A percentile compares a stretch with the other conserved stretches of the same genome.
phyloP scores from a whole-genome alignment of 2,329 filamentous ascomycete species.

The Chaetoscypha palmicola region DNA sequence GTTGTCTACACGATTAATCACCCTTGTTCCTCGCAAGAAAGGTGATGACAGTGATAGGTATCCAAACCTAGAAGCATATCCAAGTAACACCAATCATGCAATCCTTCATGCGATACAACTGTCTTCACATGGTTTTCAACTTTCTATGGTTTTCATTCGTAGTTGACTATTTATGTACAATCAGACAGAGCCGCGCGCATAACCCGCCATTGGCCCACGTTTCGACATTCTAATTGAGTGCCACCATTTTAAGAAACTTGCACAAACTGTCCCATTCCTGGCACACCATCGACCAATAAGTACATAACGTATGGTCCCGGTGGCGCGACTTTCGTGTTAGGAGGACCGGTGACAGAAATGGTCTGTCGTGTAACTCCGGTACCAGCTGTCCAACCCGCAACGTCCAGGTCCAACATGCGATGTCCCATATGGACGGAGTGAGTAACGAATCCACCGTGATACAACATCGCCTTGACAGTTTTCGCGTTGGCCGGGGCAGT shows the following conservation, averaged over 20 bases:
- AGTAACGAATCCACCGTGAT: conserved; percentile 54
- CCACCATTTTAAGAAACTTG: conserved; percentile 15
- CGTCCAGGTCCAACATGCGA: conserved; percentile 48
- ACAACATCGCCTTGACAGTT: conserved; percentile 43
- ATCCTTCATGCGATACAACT: background rate
- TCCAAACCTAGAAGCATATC: too few relatives aligned
- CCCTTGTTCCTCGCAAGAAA: too few relatives aligned
- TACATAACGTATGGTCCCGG: conserved; percentile 56
- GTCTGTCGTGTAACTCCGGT: conserved; percentile 36
- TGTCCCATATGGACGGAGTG: conserved; percentile 57
- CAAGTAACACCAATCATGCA: too few relatives aligned
- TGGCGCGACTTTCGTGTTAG: conserved; percentile 47
- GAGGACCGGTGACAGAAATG: conserved; percentile 47
- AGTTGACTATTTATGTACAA: conserved; percentile 1
- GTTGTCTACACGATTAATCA: too few relatives aligned
- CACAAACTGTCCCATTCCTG: conserved; percentile 28
- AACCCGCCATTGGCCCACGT: conserved; percentile 5
- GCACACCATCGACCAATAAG: conserved; percentile 37
- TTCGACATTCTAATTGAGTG: background rate
- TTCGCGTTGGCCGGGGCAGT: conserved; percentile 36
- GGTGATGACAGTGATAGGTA: too few relatives aligned
- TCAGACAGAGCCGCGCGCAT: conserved; percentile 2
- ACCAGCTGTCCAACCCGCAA: conserved; percentile 39
- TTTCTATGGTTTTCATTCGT: background rate
- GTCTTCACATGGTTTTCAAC: background rate